Evolutionary conservation across 2,329 filamentous ascomycete genomes (phyloP).

Genomic region (Paecilomyces fulvus): DNA sequence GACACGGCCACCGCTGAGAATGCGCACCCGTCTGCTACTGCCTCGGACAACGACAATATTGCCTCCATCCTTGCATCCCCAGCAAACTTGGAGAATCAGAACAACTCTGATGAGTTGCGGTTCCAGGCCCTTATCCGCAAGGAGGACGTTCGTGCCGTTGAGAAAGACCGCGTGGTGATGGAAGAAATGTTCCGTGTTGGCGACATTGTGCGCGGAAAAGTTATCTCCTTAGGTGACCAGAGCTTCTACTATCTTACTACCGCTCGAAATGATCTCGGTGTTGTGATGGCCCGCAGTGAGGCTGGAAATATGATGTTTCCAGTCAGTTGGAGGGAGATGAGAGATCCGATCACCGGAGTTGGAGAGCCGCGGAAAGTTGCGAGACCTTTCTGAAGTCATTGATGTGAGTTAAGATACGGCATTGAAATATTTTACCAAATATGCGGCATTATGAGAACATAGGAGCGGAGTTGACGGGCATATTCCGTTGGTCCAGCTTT

Average conservation of each 20-base stretch:
- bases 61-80: slow-evolving; percentile 29
- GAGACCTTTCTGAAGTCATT: slow-evolving; percentile 65
- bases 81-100: slow-evolving; percentile 33
- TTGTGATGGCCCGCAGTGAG: slow-evolving; percentile 87
- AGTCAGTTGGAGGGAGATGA: slow-evolving; percentile 90
- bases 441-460: background rate
- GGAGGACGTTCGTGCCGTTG: slow-evolving; percentile 88
- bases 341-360: slow-evolving; percentile 67
- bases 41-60: slow-evolving; percentile 31
- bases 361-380: slow-evolving; percentile 85
- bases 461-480: background rate
- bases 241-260: slow-evolving; percentile 93
- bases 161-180: slow-evolving; percentile 90
- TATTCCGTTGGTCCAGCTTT: background rate
- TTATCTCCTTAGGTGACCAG: slow-evolving; percentile 89
- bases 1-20: slow-evolving; percentile 12
- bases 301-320: slow-evolving; percentile 85
- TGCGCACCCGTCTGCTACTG: slow-evolving; percentile 12
- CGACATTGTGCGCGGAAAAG: slow-evolving; percentile 78
- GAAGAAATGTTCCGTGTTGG: slow-evolving; percentile 87
- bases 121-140: slow-evolving; percentile 79
- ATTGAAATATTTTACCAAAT: background rate
- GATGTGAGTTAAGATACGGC: slow-evolving; percentile 10
- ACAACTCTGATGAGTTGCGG: slow-evolving; percentile 51
- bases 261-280: slow-evolving; percentile 80